These are phyloP conservation scores for Afroboletus lepidellus DNA, from an alignment of 1,284 basidiomycete species.

Conservation along the genomic window DNA sequence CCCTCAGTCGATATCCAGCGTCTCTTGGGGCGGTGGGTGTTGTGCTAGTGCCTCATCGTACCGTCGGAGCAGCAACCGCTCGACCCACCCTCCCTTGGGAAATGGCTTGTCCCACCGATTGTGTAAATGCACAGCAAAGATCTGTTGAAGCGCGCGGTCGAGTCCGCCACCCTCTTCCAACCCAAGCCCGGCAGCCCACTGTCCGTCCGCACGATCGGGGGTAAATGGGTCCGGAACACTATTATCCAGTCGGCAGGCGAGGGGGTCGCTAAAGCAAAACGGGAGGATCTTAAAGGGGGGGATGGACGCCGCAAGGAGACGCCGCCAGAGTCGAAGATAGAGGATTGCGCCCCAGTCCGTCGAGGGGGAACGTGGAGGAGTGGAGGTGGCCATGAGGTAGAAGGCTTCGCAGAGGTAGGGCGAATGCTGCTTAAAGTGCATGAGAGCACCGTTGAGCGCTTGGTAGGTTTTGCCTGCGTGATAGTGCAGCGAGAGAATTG, in stretches of 20 bases:
- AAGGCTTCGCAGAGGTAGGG: slow-evolving; percentile 95
- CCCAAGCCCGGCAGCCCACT: slow-evolving; percentile 52
- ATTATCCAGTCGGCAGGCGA: slow-evolving; percentile 87
- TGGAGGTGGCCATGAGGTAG: slow-evolving; percentile 78
- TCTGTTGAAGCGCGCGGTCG: slow-evolving; percentile 60
- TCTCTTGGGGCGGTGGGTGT: background rate
- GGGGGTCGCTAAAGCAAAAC: slow-evolving; percentile 88
- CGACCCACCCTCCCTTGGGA: slow-evolving; percentile 78
- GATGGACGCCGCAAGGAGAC: slow-evolving; percentile 68
- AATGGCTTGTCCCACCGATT: slow-evolving; percentile 91
- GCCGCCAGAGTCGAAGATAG: slow-evolving; percentile 84
- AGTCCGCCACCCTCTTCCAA: slow-evolving; percentile 65
- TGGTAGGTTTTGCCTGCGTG: slow-evolving; percentile 78
- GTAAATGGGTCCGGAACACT: slow-evolving; percentile 87
- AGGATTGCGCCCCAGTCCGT: slow-evolving; percentile 92
- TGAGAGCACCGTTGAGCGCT: slow-evolving; percentile 87
- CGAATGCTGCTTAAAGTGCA: slow-evolving; percentile 86
- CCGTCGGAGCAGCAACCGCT: slow-evolving; percentile 63
- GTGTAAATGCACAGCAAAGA: slow-evolving; percentile 88
- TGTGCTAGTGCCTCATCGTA: slow-evolving; percentile 44
- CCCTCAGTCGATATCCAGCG: background rate
- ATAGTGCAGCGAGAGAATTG: background rate
- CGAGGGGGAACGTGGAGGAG: slow-evolving; percentile 71
- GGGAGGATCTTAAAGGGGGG: slow-evolving; percentile 89
- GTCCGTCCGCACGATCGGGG: slow-evolving; percentile 55